phyloP scores from a whole-genome alignment of 345 rosid genomes.

The Punica granatum region DNA sequence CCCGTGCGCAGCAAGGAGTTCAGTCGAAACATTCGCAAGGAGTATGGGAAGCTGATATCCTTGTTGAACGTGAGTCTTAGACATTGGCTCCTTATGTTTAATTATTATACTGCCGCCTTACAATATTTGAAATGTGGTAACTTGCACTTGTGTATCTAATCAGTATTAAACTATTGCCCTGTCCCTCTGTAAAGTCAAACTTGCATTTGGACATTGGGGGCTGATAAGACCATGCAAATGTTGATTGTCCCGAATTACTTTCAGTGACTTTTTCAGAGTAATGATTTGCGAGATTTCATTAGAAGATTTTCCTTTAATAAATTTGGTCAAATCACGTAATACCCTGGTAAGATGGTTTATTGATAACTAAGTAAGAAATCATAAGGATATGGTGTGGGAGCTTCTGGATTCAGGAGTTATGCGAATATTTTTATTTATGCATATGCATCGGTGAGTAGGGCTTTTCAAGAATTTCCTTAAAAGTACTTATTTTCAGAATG shows the following conservation, averaged over 20 bases:
- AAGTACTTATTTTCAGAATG: neutral
- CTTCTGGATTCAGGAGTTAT: neutral
- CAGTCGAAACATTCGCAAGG: conserved; percentile 85
- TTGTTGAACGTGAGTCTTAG: conserved; percentile 59
- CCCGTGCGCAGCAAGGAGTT: conserved; percentile 96
- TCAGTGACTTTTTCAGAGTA: neutral
- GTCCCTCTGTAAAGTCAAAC: neutral
- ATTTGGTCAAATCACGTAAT: neutral
- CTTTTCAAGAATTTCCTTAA: neutral
- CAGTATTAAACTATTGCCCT: neutral
- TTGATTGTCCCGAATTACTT: neutral
- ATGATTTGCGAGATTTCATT: neutral
- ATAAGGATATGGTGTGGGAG: neutral
- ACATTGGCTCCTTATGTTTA: neutral
- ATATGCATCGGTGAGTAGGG: neutral
- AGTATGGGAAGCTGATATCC: conserved; percentile 82
- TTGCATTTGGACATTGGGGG: too few species aligned
- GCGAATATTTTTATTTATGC: neutral
- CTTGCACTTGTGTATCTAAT: neutral
- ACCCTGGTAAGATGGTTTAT: neutral
- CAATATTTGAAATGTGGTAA: neutral
- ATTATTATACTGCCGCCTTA: too few species aligned
- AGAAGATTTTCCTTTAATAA: neutral
- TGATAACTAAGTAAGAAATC: neutral
- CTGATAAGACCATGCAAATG: neutral